phyloP scores from a whole-genome alignment of 768 basidiomycete species.

The Boletus barrowsii region DNA sequence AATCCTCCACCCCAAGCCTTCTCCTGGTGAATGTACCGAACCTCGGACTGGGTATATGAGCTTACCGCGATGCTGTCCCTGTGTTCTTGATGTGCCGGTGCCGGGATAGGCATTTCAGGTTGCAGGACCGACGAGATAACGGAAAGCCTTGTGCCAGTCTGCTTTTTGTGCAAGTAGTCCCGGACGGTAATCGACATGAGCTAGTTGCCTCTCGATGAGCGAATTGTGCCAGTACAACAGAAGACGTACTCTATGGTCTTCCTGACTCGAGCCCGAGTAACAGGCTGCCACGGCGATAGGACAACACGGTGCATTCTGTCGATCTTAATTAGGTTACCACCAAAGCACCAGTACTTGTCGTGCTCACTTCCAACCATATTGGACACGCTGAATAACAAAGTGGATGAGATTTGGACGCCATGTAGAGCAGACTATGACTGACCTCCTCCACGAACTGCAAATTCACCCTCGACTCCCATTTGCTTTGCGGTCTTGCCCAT shows the following conservation, averaged over 20 bases:
- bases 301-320: constrained; percentile 76
- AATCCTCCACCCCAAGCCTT: constrained; percentile 36
- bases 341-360: background rate
- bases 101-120: constrained; percentile 30
- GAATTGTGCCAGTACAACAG: background rate
- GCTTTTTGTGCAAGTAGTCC: constrained; percentile 67
- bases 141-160: constrained; percentile 20
- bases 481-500: constrained; percentile 77
- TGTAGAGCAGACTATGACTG: constrained; percentile 25
- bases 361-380: constrained; percentile 73
- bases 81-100: constrained; percentile 26
- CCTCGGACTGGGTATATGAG: constrained; percentile 23
- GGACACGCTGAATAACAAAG: constrained; percentile 61
- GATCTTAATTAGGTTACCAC: constrained; percentile 1
- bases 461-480: constrained; percentile 64
- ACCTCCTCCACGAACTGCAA: constrained; percentile 76
- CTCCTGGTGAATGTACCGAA: constrained; percentile 27
- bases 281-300: constrained; percentile 77
- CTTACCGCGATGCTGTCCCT: constrained; percentile 31
- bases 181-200: constrained; percentile 62
- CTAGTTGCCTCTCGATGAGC: constrained; percentile 33
- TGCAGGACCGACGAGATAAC: constrained; percentile 24
- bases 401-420: background rate
- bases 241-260: constrained; percentile 69
- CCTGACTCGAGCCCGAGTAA: constrained; percentile 78